Evolutionary conservation across 1,284 basidiomycete genomes (phyloP).

Genomic region (Ceratorhiza oryzae-sativae): DNA sequence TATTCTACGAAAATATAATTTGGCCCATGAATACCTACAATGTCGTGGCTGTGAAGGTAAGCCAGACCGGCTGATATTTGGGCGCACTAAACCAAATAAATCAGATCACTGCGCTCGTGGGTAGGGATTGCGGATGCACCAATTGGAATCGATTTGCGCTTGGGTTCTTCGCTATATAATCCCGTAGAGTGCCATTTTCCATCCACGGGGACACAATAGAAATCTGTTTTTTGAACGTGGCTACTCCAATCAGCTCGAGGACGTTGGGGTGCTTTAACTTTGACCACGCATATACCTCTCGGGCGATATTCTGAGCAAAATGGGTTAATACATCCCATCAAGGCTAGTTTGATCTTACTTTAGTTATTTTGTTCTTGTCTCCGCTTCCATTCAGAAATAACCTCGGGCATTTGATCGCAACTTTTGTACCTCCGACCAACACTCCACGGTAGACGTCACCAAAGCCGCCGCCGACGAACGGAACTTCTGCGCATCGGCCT

Average conservation of each 20-base stretch:
- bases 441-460: background rate
- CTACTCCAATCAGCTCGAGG: conserved; percentile 6
- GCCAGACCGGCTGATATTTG: conserved; percentile 1
- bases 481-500: background rate
- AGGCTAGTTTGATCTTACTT: background rate
- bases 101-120: background rate
- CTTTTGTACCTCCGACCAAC: background rate
- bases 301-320: conserved; percentile 9
- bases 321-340: background rate
- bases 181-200: background rate
- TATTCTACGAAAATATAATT: background rate
- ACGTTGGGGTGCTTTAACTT: conserved; percentile 15
- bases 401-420: conserved; percentile 11
- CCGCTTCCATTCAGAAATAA: background rate
- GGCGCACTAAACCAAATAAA: background rate
- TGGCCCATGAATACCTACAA: background rate
- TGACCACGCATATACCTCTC: conserved; percentile 30
- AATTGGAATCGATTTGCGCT: background rate
- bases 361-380: background rate
- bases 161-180: background rate
- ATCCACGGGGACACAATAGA: conserved; percentile 19
- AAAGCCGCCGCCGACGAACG: background rate
- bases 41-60: background rate
- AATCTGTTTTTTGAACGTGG: background rate
- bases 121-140: background rate